Evolutionary conservation across 768 basidiomycete species (phyloP).

Genomic region (Suillus cothurnatus): DNA sequence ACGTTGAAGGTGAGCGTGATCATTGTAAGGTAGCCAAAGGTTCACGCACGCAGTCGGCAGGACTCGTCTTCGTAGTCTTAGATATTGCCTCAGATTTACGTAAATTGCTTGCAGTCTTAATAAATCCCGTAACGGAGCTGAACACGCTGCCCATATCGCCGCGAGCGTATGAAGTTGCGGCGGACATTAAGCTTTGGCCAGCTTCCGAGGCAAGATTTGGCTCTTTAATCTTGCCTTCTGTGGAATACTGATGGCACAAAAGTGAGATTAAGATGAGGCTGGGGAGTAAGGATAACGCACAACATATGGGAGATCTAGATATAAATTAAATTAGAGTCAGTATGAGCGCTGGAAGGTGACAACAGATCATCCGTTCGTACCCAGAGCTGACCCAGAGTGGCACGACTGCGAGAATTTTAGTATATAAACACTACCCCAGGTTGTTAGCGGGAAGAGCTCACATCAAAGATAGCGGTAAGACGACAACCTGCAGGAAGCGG

Average conservation of each 20-base stretch:
- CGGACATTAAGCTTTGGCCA: slow-evolving; percentile 81
- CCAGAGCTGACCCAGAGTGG: slow-evolving; percentile 88
- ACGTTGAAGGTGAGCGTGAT: neutral
- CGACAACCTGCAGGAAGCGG: slow-evolving; percentile 86
- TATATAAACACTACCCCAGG: neutral
- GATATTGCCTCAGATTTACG: slow-evolving; percentile 65
- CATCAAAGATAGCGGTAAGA: slow-evolving; percentile 81
- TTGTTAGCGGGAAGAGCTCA: slow-evolving; percentile 37
- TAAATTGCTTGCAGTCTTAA: slow-evolving; percentile 68
- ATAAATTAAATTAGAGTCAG: neutral
- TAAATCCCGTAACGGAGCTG: slow-evolving; percentile 67
- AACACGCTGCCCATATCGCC: slow-evolving; percentile 84
- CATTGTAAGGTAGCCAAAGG: neutral
- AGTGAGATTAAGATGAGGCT: neutral
- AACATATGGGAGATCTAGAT: slow-evolving; percentile 67
- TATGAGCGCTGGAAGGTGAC: neutral
- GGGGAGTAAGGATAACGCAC: slow-evolving; percentile 36
- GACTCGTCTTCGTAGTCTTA: slow-evolving; percentile 68
- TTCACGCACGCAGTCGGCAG: slow-evolving; percentile 79
- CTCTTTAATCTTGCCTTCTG: slow-evolving; percentile 94
- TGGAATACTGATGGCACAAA: slow-evolving; percentile 67
- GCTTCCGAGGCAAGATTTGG: slow-evolving; percentile 88
- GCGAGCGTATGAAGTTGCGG: slow-evolving; percentile 72
- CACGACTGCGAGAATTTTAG: slow-evolving; percentile 55
- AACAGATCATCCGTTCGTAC: slow-evolving; percentile 37